Evolutionary conservation across 2,329 filamentous ascomycete species (phyloP), one percentile per base, ranked within the genome.

Genomic region (Fusarium avenaceum): DNA sequence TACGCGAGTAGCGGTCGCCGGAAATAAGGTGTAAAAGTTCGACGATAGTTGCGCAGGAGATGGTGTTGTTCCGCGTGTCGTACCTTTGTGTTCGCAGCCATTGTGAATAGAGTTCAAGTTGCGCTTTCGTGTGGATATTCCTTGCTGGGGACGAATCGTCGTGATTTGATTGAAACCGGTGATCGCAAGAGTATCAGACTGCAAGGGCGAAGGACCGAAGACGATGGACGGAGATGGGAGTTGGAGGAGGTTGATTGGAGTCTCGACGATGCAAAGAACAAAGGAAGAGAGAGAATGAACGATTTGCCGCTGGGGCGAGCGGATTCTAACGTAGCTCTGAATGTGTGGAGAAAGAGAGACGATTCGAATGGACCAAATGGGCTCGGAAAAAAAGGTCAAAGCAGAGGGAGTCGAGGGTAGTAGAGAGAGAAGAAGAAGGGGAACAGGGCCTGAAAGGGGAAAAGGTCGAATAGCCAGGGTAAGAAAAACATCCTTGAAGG

Each of bases 61-160:
- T n/a, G 11, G 14, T 57, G 38, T 19, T 43, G n/a, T 44, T 46
- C 56, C 19, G 55, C 20, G 39, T 57, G 39, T 54, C 70, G 51
- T 75, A 78, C 77, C 76, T 79, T 78, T 65, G 76, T 78, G 64
- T 76, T 76, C 58, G 77, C 59, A 63, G 77, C 77, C 77, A 79
- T 78, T 75, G 72, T 75, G 63, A 57, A 58, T 57, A 62, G 51
- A 54, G 50, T 66, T 71, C 39, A 62, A 66, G 58, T 53, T 70
- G 66, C 68, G 69, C 52, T 58, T 58, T 59, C 62, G 45, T 62
- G 49, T 57, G 58, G 32, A 52, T 53, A 72, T 65, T 57, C 67
- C 42, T 58, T 52, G 57, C 28, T 64, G 45, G 33, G 49, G 57
- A 51, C 24, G 45, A 47, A 33, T 65, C 43, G 60, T 57, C 63